These are phyloP conservation scores for Immersiella caudata DNA, from an alignment of 495 filamentous ascomycete genomes.

Conservation along the genomic window DNA sequence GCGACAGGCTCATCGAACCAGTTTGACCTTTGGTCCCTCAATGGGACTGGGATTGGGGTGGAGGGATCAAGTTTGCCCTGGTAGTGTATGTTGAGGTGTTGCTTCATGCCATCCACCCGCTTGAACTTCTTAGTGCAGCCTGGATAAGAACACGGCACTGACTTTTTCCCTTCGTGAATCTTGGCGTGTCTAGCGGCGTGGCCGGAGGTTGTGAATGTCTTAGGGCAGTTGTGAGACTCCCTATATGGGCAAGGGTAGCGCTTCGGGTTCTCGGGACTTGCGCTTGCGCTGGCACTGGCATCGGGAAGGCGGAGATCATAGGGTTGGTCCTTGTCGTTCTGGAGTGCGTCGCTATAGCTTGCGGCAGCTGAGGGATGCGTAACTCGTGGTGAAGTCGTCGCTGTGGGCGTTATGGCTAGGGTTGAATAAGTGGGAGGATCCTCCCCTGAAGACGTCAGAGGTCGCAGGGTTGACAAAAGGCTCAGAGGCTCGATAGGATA, in stretches of 20 bases:
- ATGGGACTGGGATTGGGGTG: conserved; percentile 27
- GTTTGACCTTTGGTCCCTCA: conserved; percentile 35
- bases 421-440: too few species aligned
- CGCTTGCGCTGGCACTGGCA: conserved; percentile 42
- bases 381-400: background rate
- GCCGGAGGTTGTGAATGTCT: conserved; percentile 93
- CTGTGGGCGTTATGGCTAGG: too few species aligned
- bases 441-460: too few species aligned
- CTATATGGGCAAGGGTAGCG: conserved; percentile 68
- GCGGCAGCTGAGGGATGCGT: background rate
- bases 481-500: too few species aligned
- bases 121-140: conserved; percentile 91
- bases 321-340: too few species aligned
- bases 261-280: conserved; percentile 50
- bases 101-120: conserved; percentile 97
- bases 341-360: background rate
- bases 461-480: too few species aligned
- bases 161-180: conserved; percentile 95
- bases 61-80: conserved; percentile 52
- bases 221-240: conserved; percentile 68
- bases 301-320: conserved; percentile 17
- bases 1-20: conserved; percentile 14
- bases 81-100: conserved; percentile 88
- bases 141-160: conserved; percentile 75
- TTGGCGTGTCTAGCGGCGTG: conserved; percentile 96